Evolutionary conservation across 345 rosid species (phyloP).

Genomic region (Arabis hirsuta): DNA sequence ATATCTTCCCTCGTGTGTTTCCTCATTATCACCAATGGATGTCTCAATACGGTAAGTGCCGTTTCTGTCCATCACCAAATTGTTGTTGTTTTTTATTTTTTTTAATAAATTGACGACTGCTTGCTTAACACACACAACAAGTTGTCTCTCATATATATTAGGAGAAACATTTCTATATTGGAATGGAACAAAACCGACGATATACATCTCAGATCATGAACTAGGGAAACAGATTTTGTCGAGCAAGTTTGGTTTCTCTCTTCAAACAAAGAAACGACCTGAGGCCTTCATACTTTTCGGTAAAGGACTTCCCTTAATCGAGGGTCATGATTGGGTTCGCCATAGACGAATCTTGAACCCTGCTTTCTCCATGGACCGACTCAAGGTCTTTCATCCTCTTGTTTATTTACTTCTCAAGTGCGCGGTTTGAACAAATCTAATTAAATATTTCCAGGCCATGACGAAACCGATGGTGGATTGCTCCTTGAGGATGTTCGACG

Average conservation of each 20-base stretch:
- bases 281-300: constrained; percentile 28
- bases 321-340: constrained; percentile 44
- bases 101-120: too few relatives aligned
- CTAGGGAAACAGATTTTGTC: constrained; percentile 45
- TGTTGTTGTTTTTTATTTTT: too few relatives aligned
- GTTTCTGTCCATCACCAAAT: background rate
- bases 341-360: constrained; percentile 46
- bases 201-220: constrained; percentile 42
- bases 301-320: constrained; percentile 32
- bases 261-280: constrained; percentile 20
- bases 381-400: constrained; percentile 40
- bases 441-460: constrained; percentile 32
- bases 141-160: constrained; percentile 1
- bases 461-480: constrained; percentile 32
- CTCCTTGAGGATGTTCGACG: constrained; percentile 27
- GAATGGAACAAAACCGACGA: constrained; percentile 43
- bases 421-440: background rate
- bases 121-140: background rate
- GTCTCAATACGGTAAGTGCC: constrained; percentile 12
- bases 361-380: constrained; percentile 48
- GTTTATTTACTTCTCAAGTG: background rate
- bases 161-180: constrained; percentile 49
- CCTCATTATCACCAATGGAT: constrained; percentile 22
- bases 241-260: constrained; percentile 43
- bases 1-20: constrained; percentile 26